Evolutionary conservation across 768 basidiomycete genomes (phyloP), one percentile per base, ranked within the genome.

Genomic region (Agaricus bisporus): DNA sequence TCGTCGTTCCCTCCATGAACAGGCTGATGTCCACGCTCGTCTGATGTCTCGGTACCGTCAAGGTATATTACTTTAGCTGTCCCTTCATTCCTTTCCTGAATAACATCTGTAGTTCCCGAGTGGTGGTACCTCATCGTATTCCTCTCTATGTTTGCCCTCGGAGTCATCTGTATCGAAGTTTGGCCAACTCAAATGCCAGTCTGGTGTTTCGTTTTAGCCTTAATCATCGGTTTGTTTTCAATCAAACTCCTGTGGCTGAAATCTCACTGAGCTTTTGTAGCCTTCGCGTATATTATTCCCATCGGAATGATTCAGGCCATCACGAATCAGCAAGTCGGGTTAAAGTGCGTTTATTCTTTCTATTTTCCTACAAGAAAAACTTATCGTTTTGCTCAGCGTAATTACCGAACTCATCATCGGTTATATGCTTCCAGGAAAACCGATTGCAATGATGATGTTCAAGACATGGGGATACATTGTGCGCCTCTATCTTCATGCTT

Each of bases 91-190:
- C 29, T 22, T 26, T 20, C 29, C 38, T 28, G 25, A 29, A 32
- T 3, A 11, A 32, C 32, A 42, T 25, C 25, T 4, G 11, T 60
- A 45, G 73, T 91, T 28, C 89, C 89, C 1, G 81, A 90, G 59
- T 90, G 86, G 88, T 92, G 89, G 89, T 91, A 90, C 61, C 60
- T 73, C 15, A 61, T 72, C 54, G 73, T 91, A 41, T 86, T 89
- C 66, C 68, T 79, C 49, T 58, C 68, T 55, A 85, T 85, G 79
- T 87, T 87, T 60, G 71, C 70, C 3, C 71, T 86, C 41, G 85
- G 85, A 26, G 71, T 88, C 32, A 66, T 89, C 45, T 73, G 75
- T 41, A 85, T 89, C 54, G 81, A 83, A 63, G 68, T 81, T 26
- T 88, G 85, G 86, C 82, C 36, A 64, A 71, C 65, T 54, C 59